A percentile compares a stretch with the other conserved stretches of the same genome.
Evolutionary conservation across 805 yeast species (phyloP).

Genomic region (Saturnispora mendoncae): DNA sequence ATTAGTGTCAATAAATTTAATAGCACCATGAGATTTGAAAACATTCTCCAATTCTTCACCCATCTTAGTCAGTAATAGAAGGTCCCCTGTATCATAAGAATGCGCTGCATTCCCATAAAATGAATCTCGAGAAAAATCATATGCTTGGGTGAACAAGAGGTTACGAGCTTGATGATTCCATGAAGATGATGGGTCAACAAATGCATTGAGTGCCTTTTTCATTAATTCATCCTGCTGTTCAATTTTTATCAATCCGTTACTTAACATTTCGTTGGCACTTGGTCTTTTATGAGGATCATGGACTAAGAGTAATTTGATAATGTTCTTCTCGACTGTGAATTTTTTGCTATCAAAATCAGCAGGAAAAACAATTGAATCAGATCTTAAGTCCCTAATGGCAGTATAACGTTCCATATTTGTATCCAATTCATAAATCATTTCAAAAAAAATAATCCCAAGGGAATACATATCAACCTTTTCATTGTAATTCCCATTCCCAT

Average conservation of each 20-base stretch:
- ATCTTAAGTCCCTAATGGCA: slow-evolving; percentile 58
- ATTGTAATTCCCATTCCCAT: slow-evolving; percentile 68
- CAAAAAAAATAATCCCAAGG: slow-evolving; percentile 88
- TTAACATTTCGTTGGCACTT: slow-evolving; percentile 62
- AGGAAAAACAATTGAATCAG: slow-evolving; percentile 59
- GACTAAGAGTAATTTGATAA: slow-evolving; percentile 58
- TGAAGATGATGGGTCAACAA: slow-evolving; percentile 85
- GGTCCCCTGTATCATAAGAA: slow-evolving; percentile 33
- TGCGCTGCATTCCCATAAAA: slow-evolving; percentile 54
- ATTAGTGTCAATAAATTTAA: slow-evolving; percentile 51
- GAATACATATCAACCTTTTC: slow-evolving; percentile 96
- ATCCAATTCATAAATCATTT: slow-evolving; percentile 77
- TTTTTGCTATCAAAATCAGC: slow-evolving; percentile 47
- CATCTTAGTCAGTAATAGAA: slow-evolving; percentile 51
- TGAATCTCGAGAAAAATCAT: slow-evolving; percentile 75
- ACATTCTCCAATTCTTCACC: slow-evolving; percentile 50
- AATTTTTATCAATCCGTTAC: slow-evolving; percentile 78
- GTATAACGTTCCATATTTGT: slow-evolving; percentile 92
- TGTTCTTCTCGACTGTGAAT: slow-evolving; percentile 50
- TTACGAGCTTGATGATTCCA: slow-evolving; percentile 92
- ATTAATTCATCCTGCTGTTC: slow-evolving; percentile 86
- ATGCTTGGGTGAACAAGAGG: slow-evolving; percentile 77
- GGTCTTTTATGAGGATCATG: slow-evolving; percentile 79
- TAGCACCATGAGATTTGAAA: slow-evolving; percentile 78
- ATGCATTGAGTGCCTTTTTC: slow-evolving; percentile 74